A percentile compares a stretch with the other conserved stretches of the same genome.
Evolutionary conservation across 1,284 basidiomycete genomes (phyloP).

Genomic region (Cutaneotrichosporon dermatis): DNA sequence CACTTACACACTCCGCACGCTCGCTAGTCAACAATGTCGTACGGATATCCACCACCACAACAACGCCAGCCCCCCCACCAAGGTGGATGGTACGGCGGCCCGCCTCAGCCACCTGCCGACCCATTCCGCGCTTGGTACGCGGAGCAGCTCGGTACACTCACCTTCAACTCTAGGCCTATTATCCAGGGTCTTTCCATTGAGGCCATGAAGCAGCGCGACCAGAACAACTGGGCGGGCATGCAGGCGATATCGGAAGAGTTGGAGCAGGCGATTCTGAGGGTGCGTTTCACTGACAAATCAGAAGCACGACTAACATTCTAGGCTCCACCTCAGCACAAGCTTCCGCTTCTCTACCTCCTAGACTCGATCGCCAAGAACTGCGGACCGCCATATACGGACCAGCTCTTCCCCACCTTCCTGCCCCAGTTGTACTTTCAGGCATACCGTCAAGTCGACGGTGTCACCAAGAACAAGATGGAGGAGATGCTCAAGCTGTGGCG

Average conservation of each 20-base stretch:
- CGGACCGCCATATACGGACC: slow-evolving; percentile 78
- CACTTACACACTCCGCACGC: no score
- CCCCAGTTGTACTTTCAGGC: slow-evolving; percentile 75
- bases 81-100: slow-evolving; percentile 2
- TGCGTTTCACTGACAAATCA: slow-evolving; percentile 29
- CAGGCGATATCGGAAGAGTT: slow-evolving; percentile 81
- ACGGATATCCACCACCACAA: slow-evolving; percentile 3
- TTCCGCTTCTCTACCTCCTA: slow-evolving; percentile 90
- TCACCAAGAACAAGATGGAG: slow-evolving; percentile 85
- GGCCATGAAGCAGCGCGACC: slow-evolving; percentile 64
- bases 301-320: slow-evolving; percentile 34
- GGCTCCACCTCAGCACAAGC: slow-evolving; percentile 87
- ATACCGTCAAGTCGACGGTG: slow-evolving; percentile 75
- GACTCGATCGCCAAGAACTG: slow-evolving; percentile 97
- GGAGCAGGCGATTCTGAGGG: slow-evolving; percentile 72
- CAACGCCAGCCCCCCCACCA: background rate
- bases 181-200: slow-evolving; percentile 93
- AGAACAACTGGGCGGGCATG: slow-evolving; percentile 64
- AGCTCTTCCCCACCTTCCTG: slow-evolving; percentile 66
- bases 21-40: slow-evolving; percentile 1
- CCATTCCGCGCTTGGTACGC: slow-evolving; percentile 58
- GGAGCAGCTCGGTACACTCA: slow-evolving; percentile 73
- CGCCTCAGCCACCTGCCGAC: slow-evolving; percentile 25
- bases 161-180: slow-evolving; percentile 91
- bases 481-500: slow-evolving; percentile 93